These are phyloP conservation scores for Leccinum olivaceopallidum DNA, from an alignment of 768 basidiomycete species.

Conservation along the genomic window DNA sequence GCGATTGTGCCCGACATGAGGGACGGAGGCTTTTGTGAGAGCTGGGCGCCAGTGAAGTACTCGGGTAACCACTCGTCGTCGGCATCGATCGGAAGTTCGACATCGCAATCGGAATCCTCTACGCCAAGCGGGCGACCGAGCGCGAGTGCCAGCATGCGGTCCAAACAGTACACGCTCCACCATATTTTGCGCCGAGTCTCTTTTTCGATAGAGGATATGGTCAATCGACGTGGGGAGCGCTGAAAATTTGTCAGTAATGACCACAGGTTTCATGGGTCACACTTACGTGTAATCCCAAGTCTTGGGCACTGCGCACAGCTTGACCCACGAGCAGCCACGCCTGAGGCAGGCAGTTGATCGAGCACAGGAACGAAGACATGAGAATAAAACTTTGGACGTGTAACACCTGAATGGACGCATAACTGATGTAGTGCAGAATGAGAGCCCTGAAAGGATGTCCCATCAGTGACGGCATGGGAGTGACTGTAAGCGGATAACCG, in stretches of 20 bases:
- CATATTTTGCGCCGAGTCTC: slow-evolving; percentile 89
- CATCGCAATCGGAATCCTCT: slow-evolving; percentile 89
- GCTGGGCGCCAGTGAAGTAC: slow-evolving; percentile 65
- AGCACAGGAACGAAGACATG: slow-evolving; percentile 88
- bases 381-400: slow-evolving; percentile 92
- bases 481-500: slow-evolving; percentile 7
- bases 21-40: slow-evolving; percentile 56
- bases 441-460: slow-evolving; percentile 57
- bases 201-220: slow-evolving; percentile 74
- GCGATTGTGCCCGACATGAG: slow-evolving; percentile 84
- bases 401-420: slow-evolving; percentile 78
- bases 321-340: slow-evolving; percentile 93
- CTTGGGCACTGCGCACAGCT: slow-evolving; percentile 86
- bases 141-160: slow-evolving; percentile 89
- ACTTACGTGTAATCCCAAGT: slow-evolving; percentile 88
- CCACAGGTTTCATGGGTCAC: slow-evolving; percentile 4
- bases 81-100: slow-evolving; percentile 78
- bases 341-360: slow-evolving; percentile 90
- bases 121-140: slow-evolving; percentile 87
- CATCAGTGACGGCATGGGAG: slow-evolving; percentile 3
- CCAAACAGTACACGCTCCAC: slow-evolving; percentile 92
- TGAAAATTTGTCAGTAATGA: slow-evolving; percentile 33
- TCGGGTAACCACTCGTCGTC: slow-evolving; percentile 79
- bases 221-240: slow-evolving; percentile 81
- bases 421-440: slow-evolving; percentile 89